These are phyloP conservation scores for Hordeum vulgare DNA, from an alignment of 176 grass and related monocot genomes.

Conservation along the genomic window MorexV3_pseudomolecules_assembly NC_058523.1:509506367-509506866, in stretches of 20 bases:
- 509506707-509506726: neutral
- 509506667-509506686: neutral
- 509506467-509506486: neutral
- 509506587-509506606: constrained; percentile 8
- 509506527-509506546: constrained; percentile 74
- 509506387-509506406: constrained; percentile 82
- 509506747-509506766: neutral
- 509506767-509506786: neutral
- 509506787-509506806: neutral
- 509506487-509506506: constrained; percentile 6
- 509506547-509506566: constrained; percentile 48
- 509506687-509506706: neutral
- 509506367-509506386: constrained; percentile 78
- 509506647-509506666: neutral
- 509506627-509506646: neutral
- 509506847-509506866: neutral
- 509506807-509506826: neutral
- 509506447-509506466: constrained; percentile 66
- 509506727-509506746: neutral
- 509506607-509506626: neutral
- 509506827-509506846: neutral
- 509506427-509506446: constrained; percentile 74
- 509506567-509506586: constrained; percentile 40
- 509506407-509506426: constrained; percentile 66
- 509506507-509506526: constrained; percentile 35